Evolutionary conservation across 2,329 filamentous ascomycete species (phyloP), one percentile per base, ranked within the genome.

Genomic region (Periglandula ipomoeae): DNA sequence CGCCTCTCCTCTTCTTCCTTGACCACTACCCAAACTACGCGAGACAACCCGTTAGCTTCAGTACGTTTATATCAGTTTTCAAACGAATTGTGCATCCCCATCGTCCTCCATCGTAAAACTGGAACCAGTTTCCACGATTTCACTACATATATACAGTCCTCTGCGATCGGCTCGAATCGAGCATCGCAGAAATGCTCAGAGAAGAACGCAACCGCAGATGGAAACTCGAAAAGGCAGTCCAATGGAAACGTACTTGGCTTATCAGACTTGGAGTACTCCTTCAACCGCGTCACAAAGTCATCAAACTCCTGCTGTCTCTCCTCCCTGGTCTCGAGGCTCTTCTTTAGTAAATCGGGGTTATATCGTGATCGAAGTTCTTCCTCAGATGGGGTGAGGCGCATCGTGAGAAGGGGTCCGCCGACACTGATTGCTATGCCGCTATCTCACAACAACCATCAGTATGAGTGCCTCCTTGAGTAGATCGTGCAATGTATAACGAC

Each of bases 321-420:
- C 50, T 84, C 75, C 17, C 89, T 79, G 50, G 83, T 79, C 66
- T 90, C 89, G n/a, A 95, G 71, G 53, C 87, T 89, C 61, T 86
- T 81, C 66, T 87, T 87, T 63, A 93, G 87, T n/a, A 98, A 78
- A 30, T 97, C 93, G 1, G 91, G 91, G 66, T 91, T 97, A 72
- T 97, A 97, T 67, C 78, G 82, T 71, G 88, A 75, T 74, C 94
- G 89, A 38, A 98, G 77, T 70, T 97, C 89, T 67, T 96, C 93
- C 58, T 96, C 89, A 11, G 86, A 85, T 2, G 93, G 93, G 41
- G 79, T 79, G 42, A 94, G 71, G 65, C 82, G 95, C 69, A 84
- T 79, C 39, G 91, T 85, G 47, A 97, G 71, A 15, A 85, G 84
- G 22, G 93, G 93, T 3, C 93, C 93, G 46, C 93, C 93, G 51